Base-by-base conservation (phyloP, 805 yeast genomes). In the Hanseniaspora hatyaiensis region DNA sequence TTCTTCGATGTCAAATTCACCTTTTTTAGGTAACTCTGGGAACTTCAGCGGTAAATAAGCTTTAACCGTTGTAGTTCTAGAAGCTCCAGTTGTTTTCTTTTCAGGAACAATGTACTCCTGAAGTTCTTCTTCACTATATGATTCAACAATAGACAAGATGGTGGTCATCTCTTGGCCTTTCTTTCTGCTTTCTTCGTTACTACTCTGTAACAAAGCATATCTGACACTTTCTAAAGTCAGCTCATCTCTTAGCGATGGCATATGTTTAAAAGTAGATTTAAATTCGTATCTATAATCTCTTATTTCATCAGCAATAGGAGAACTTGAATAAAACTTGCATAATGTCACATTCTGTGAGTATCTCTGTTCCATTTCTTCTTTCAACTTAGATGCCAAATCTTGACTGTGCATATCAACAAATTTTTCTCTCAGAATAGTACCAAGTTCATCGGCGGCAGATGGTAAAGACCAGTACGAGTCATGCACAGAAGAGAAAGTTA, bases 391-490 rank as follows among this genome's bases (percentile, higher is more conserved):
- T 56, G 89, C 74, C 55, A 88, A 69, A 61, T 87, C 80, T 28
- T 73, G 79, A 51, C 74, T 74, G 61, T 89, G 96, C 49, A 89
- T 68, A 45, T 72, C 66, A 52, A 92, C 80, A 61, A 89, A 89
- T 50, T 83, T 79, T 31, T 82, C 79, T 59, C 98, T 74, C 53
- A 92, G 67, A 38, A 74, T 66, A 12, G 56, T 57, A 62, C 79
- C 85, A 92, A 89, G 80, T 3, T 58, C 59, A 51, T 78, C 80
- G 34, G 89, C 78, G 60, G 84, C 89, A 42, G 76, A 67, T 1
- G 98, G 96, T 61, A 92, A 97, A 0, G 97, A 87, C 98, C 98
- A 89, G 62, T 84, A 89, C 0, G 97, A 89, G 62, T 89, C 98
- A 64, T 89, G 98, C 20, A 89, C 98, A 0, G 97, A 78, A 0